Base-by-base conservation (phyloP, 2,329 filamentous ascomycete genomes). In the Aspergillus ochraceus region DNA sequence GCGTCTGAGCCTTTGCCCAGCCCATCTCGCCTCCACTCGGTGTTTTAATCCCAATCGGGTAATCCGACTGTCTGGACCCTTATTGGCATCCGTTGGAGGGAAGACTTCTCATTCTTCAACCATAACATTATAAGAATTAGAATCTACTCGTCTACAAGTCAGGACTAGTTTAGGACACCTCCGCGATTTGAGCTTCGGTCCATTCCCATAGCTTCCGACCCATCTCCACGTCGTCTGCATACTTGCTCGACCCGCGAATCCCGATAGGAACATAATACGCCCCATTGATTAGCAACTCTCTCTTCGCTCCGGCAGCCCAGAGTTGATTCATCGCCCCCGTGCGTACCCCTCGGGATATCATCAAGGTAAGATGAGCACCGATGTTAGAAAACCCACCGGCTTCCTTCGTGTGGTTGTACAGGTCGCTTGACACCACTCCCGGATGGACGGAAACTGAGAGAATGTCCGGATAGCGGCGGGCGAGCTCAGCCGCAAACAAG, bases 381-480 rank as follows among this genome's bases (percentile, higher is more conserved):
- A 68, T 58, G 12, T 68, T 67, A 19, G 72, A 60, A 1, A 72
- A 3, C 0, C 61, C 24, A 46, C 71, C 71, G 0, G 65, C 59
- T 11, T 68, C 59, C 46, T 68, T 71, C 3, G 70, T 65, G 8
- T 74, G 64, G 6, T 68, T 60, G 54, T 78, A 80, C n/a, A 81
- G 55, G 9, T 74, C 71, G 49, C 76, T 80, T 5, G 71, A 61
- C 39, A 80, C 77, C 3, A 77, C 68, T 2, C 83, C 83, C 0
- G 83, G 83, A 57, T 85, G 83, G 0, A 85, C 65, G 0, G 79
- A 76, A 10, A 84, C 74, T 22, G 77, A 76, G 22, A 73, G 75
- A 1, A 83, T 71, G 19, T 74, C 64, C 0, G 79, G 79, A 56
- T 79, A 74, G 1, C 78, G 76, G 6, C 77, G 74, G 3, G 79